phyloP scores from a whole-genome alignment of 768 basidiomycete genomes.

The Auricularia auricula-judae region DNA sequence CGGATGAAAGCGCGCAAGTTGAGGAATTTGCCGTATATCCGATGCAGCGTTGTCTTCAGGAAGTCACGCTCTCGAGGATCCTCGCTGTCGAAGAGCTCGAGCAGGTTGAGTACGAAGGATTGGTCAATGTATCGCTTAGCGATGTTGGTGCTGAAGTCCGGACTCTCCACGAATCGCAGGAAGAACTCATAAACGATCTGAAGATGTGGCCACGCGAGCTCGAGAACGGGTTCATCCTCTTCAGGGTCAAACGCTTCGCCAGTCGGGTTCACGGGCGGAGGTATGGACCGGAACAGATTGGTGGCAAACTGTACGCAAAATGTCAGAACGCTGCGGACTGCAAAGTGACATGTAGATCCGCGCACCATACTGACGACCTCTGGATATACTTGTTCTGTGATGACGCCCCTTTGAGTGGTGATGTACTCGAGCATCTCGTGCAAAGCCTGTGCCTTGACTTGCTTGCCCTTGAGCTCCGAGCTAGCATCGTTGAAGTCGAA shows the following conservation, averaged over 20 bases:
- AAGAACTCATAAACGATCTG: slow-evolving; percentile 99
- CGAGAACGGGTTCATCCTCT: slow-evolving; percentile 97
- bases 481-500: slow-evolving; percentile 99
- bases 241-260: slow-evolving; percentile 99
- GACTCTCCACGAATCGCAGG: slow-evolving; percentile 94
- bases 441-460: slow-evolving; percentile 94
- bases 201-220: slow-evolving; percentile 98
- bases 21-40: slow-evolving; percentile 99
- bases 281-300: slow-evolving; percentile 99
- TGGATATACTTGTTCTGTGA: slow-evolving; percentile 95
- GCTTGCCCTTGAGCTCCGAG: slow-evolving; percentile 91
- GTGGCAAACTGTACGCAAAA: slow-evolving; percentile 65
- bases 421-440: slow-evolving; percentile 99
- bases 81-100: slow-evolving; percentile 97
- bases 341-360: slow-evolving; percentile 4
- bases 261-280: slow-evolving; percentile 95
- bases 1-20: slow-evolving; percentile 97
- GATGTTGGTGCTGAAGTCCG: slow-evolving; percentile 95
- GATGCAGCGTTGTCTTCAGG: slow-evolving; percentile 95
- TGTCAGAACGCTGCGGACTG: neutral
- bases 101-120: slow-evolving; percentile 85
- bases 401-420: slow-evolving; percentile 89
- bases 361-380: slow-evolving; percentile 97
- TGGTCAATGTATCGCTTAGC: slow-evolving; percentile 98
- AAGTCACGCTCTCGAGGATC: slow-evolving; percentile 99